Evolutionary conservation across 2,329 filamentous ascomycete genomes (phyloP), one percentile per base, ranked within the genome.

Genomic region (Macrophomina pseudophaseolina): DNA sequence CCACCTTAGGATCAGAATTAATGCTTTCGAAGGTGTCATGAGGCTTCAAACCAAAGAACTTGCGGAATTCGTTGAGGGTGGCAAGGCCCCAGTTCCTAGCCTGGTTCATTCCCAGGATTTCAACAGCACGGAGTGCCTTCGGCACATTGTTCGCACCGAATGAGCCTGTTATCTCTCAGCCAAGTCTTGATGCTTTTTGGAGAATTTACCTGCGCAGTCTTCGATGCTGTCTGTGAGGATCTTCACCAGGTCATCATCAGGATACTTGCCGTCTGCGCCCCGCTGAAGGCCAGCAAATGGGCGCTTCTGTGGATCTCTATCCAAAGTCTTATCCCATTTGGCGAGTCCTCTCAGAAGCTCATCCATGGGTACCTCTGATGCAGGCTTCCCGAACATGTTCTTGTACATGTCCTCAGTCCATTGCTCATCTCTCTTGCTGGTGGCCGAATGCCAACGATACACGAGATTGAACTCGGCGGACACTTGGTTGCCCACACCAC

Each of bases 401-500:
- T 67, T 64, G 32, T 68, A 68, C 56, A 73, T 65, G 8, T 88
- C 81, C 70, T 91, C 86, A 59, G 91, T 89, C 91, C 91, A 96
- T 69, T 87, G 82, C 72, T 94, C 92, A 72, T 96, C 92, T 70
- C 86, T 88, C 66, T 87, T 85, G 64, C 84, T 85, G 71, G 94
- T 91, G 70, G 90, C 89, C 6, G 91, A 92, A 80, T 95, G 92
- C 91, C 92, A 95, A 70, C 92, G 86, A 76, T 96, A 96, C 71
- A 91, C 89, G 9, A 96, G 84, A 74, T 94, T 95, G 82, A 96
- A 96, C 79, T 96, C 92, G 4, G 90, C 91, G 0, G 91, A 94
- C 9, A 94, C 91, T 69, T 90, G 88, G 73, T 94, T 96, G 64
- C 92, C 92, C 0, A 91, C 88, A 62, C 91, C 92, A 16, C 87